Percentiles rank a stretch among this genome's conserved stretches.
phyloP scores from a whole-genome alignment of 2,329 filamentous ascomycete species.

The Biscogniauxia mediterranea region DNA sequence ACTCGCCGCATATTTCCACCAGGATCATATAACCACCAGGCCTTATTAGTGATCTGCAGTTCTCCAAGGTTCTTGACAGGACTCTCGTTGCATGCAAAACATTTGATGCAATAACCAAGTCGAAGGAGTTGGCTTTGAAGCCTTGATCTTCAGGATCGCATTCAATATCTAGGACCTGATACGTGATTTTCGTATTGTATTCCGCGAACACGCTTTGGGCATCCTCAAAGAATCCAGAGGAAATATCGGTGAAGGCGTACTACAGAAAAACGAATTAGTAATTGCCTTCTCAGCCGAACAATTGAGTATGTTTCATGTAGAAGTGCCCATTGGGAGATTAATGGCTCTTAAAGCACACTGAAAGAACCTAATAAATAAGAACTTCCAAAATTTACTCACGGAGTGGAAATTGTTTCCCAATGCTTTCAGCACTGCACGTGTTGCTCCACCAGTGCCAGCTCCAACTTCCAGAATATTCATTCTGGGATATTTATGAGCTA shows the following conservation, averaged over 20 bases:
- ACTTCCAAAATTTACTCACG: too few species aligned
- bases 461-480: neutral
- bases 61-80: too few species aligned
- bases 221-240: conserved; percentile 1
- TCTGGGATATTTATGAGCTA: too few species aligned
- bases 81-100: conserved; percentile 9
- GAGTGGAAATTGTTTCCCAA: neutral
- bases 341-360: too few species aligned
- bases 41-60: too few species aligned
- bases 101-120: conserved; percentile 20
- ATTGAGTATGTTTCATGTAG: too few species aligned
- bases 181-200: neutral
- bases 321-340: too few species aligned
- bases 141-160: conserved; percentile 10
- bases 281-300: too few species aligned
- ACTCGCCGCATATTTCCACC: too few species aligned
- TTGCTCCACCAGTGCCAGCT: conserved; percentile 9
- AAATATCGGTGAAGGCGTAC: conserved; percentile 12
- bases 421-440: neutral
- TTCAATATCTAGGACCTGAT: conserved; percentile 6
- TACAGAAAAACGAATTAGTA: too few species aligned
- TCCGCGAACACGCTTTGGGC: conserved; percentile 1
- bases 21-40: too few species aligned
- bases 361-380: too few species aligned
- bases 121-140: conserved; percentile 15